Conservation (phyloP, 495 filamentous ascomycete genomes). For the Xylaria nigripes region DNA sequence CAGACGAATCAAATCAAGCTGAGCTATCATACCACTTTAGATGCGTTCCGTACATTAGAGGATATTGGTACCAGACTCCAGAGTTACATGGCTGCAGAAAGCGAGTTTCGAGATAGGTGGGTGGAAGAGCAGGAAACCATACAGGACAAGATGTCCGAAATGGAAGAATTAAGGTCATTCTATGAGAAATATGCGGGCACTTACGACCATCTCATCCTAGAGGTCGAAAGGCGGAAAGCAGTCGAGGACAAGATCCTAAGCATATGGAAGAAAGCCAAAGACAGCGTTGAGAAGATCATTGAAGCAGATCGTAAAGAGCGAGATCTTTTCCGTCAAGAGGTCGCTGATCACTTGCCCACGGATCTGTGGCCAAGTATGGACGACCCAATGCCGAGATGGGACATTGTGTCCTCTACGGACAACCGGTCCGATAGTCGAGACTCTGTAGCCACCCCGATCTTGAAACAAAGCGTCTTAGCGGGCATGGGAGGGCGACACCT, state of each 20-base stretch:
- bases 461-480: conserved; percentile 23
- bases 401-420: conserved; percentile 32
- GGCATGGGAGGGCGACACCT: conserved; percentile 11
- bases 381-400: conserved; percentile 33
- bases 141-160: conserved; percentile 56
- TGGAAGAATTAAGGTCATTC: conserved; percentile 62
- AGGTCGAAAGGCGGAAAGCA: conserved; percentile 64
- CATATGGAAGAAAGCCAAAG: conserved; percentile 65
- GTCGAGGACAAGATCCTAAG: conserved; percentile 64
- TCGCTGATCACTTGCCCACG: conserved; percentile 76
- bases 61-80: conserved; percentile 57
- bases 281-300: conserved; percentile 66
- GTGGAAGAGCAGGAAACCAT: conserved; percentile 64
- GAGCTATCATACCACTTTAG: conserved; percentile 39
- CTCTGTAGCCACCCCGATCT: conserved; percentile 8
- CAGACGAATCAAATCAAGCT: conserved; percentile 48
- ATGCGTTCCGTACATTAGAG: conserved; percentile 59
- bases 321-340: conserved; percentile 69
- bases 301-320: conserved; percentile 65
- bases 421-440: conserved; percentile 7
- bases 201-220: conserved; percentile 75
- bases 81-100: conserved; percentile 58
- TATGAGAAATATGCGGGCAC: conserved; percentile 78
- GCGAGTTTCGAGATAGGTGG: conserved; percentile 68
- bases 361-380: conserved; percentile 79